Evolutionary conservation across 805 yeast species (phyloP), one percentile per base, ranked within the genome.

Genomic region (Saturnispora gosingensis): DNA sequence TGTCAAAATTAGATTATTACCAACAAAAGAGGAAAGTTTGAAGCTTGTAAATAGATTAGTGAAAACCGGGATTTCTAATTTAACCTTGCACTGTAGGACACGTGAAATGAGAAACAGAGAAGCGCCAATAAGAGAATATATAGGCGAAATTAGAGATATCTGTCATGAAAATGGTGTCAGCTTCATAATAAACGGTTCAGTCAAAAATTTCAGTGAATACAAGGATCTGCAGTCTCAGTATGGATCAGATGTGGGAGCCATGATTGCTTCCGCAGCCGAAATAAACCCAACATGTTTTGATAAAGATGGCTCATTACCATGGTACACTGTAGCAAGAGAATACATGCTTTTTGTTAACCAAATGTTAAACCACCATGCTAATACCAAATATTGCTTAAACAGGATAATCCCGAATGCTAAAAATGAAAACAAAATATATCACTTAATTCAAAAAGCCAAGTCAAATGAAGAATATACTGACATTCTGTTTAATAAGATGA

Each of bases 261-360:
- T 93, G 99, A 81, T 90, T 60, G 99, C 97, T 1, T 84, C 88
- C 32, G 80, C 81, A 30, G 98, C 97, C 0, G 98, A 93, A 67
- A 62, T 76, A 6, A 90, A 93, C 62, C 93, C 96, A 7, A 75
- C 95, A 1, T 82, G 87, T 38, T 93, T 93, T 64, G 65, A 66
- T 30, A 61, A 64, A 7, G 56, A 60, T 0, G 71, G 67, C 0
- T 75, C 77, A 4, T 63, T 74, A 45, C 70, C 77, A 0, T 86
- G 91, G 86, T 72, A 67, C 25, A 62, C 70, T 25, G 68, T 78
- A 10, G 73, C 80, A 10, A 72, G 71, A 45, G 84, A 87, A 54
- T 87, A 79, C 56, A 60, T 81, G 30, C 62, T 69, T 5, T 63
- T 79, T 13, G 84, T 91, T 9, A 61, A 67, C 15, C 58, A 72